Conservation (phyloP, 225 moss, liverwort and hornwort genomes). For the Physcomitrium patens region DNA sequence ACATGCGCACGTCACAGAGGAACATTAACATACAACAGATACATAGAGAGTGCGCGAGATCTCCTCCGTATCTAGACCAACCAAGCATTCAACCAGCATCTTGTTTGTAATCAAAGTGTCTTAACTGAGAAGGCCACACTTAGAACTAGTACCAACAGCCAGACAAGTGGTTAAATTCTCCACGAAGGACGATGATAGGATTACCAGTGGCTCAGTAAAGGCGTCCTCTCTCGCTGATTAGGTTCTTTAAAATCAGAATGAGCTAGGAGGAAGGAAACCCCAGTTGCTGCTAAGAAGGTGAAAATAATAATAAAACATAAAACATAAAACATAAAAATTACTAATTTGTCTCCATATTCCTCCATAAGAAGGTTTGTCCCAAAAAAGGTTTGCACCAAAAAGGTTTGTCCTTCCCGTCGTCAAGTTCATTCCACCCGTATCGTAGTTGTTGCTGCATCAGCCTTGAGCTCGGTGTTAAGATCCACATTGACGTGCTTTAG, state of each 20-base stretch:
- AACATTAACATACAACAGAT: conserved; percentile 17
- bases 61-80: conserved; percentile 36
- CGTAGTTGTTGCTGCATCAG: conserved; percentile 32
- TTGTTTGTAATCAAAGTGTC: conserved; percentile 66
- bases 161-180: conserved; percentile 53
- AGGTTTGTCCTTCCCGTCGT: conserved; percentile 50
- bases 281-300: conserved; percentile 64
- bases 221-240: conserved; percentile 43
- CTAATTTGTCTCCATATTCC: conserved; percentile 58
- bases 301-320: too few relatives aligned
- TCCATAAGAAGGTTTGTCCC: conserved; percentile 62
- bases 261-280: conserved; percentile 55
- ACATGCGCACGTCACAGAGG: too few relatives aligned
- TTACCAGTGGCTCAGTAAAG: conserved; percentile 60
- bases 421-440: conserved; percentile 66
- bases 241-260: conserved; percentile 35
- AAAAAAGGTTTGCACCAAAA: too few relatives aligned
- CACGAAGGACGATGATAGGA: conserved; percentile 46
- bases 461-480: conserved; percentile 39
- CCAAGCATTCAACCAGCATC: conserved; percentile 57
- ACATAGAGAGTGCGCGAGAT: conserved; percentile 42
- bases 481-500: conserved; percentile 51
- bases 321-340: background rate
- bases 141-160: conserved; percentile 62
- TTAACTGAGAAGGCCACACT: conserved; percentile 63